Evolutionary conservation across 225 moss, liverwort and hornwort species (phyloP).

Genomic region (Pleurozium schreberi): DNA sequence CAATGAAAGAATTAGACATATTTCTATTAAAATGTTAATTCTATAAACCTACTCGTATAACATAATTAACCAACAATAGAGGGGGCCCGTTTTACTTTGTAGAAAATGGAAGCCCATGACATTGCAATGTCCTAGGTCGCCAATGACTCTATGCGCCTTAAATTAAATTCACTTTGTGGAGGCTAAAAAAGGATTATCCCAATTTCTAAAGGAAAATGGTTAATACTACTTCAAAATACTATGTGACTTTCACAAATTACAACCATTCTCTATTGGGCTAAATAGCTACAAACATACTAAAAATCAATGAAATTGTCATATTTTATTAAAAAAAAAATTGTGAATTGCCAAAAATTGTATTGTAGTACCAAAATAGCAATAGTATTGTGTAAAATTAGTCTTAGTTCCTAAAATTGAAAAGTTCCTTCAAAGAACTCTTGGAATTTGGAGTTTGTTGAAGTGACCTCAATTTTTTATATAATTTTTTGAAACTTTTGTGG

Average conservation of each 20-base stretch:
- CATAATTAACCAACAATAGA: neutral
- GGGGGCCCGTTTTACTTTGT: no score
- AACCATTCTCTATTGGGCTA: neutral
- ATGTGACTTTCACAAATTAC: neutral
- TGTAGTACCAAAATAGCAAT: neutral
- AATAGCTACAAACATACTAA: neutral
- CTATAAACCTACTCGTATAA: neutral
- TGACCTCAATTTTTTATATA: neutral
- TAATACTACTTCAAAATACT: neutral
- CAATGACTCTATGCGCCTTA: no score
- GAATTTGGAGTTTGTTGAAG: neutral
- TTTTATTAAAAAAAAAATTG: neutral
- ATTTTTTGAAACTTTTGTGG: neutral
- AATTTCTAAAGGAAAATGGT: no score
- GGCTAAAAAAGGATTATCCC: no score
- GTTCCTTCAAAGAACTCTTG: accelerated
- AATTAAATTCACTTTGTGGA: no score
- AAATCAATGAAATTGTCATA: neutral
- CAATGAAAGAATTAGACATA: neutral
- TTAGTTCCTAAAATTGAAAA: neutral
- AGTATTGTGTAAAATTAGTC: neutral
- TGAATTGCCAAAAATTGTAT: neutral
- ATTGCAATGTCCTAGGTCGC: no score
- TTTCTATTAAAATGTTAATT: neutral
- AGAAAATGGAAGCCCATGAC: accelerated